A percentile compares a stretch with the other conserved stretches of the same genome.
phyloP scores from a whole-genome alignment of 2,329 filamentous ascomycete genomes.

The Hypoxylon sp. region DNA sequence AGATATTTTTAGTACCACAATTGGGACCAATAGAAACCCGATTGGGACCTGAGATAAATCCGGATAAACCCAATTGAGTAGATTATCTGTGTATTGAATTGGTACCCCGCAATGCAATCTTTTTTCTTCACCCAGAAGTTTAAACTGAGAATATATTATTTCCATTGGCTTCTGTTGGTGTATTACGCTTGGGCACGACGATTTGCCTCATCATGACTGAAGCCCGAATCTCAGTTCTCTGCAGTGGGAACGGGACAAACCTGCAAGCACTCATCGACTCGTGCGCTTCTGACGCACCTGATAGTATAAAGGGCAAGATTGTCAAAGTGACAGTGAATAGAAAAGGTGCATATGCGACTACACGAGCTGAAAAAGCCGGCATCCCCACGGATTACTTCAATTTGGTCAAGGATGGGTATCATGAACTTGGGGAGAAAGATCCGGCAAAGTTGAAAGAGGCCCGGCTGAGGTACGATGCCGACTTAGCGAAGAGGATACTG shows the following conservation, averaged over 20 bases:
- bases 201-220: conserved; percentile 23
- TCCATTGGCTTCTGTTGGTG: conserved; percentile 5
- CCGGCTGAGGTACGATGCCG: conserved; percentile 79
- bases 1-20: conserved; percentile 7
- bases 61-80: conserved; percentile 19
- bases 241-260: conserved; percentile 77
- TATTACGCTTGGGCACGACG: conserved; percentile 6
- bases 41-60: neutral
- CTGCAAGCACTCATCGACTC: conserved; percentile 77
- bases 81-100: conserved; percentile 29
- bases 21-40: too few species aligned
- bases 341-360: conserved; percentile 60
- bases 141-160: conserved; percentile 15
- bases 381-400: conserved; percentile 88
- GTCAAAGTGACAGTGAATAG: conserved; percentile 64
- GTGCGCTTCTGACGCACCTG: conserved; percentile 55
- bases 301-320: conserved; percentile 60
- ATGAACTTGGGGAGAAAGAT: conserved; percentile 71
- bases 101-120: conserved; percentile 34
- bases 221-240: conserved; percentile 67
- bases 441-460: conserved; percentile 66
- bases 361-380: conserved; percentile 61
- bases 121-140: conserved; percentile 23
- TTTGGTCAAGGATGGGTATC: conserved; percentile 78
- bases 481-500: conserved; percentile 77